Conservation (phyloP, 148 eudicot genomes). For the Dysphania ambrosioides region DNA sequence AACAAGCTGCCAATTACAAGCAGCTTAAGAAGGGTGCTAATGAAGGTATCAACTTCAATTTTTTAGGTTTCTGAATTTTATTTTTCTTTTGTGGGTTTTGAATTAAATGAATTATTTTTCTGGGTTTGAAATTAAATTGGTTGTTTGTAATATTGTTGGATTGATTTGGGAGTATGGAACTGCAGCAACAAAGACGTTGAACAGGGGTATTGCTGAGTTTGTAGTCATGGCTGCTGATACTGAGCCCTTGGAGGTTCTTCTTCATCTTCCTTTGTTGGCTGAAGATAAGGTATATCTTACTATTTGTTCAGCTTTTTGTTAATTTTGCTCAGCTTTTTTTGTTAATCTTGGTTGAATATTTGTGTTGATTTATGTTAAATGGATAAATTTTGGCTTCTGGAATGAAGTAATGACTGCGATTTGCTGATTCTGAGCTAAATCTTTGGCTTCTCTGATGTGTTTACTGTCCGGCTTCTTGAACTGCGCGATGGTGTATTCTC, state of each 20-base stretch:
- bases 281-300: slow-evolving; percentile 60
- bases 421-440: too few relatives aligned
- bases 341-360: neutral
- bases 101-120: neutral
- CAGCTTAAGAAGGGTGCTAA: slow-evolving; percentile 88
- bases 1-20: slow-evolving; percentile 72
- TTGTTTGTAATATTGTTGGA: neutral
- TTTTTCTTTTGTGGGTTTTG: neutral
- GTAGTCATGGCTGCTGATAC: slow-evolving; percentile 85
- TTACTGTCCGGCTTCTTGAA: too few relatives aligned
- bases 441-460: too few relatives aligned
- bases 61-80: neutral
- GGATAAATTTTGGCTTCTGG: too few relatives aligned
- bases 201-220: slow-evolving; percentile 82
- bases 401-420: too few relatives aligned
- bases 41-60: slow-evolving; percentile 38
- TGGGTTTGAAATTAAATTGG: neutral
- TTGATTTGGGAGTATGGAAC: neutral
- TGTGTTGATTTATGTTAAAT: neutral
- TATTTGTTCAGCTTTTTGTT: neutral
- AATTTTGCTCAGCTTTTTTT: neutral
- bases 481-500: too few relatives aligned
- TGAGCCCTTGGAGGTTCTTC: slow-evolving; percentile 81
- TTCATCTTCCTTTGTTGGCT: slow-evolving; percentile 76
- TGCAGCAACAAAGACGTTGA: slow-evolving; percentile 76